Percentiles rank a stretch among this genome's conserved stretches.
phyloP scores from a whole-genome alignment of 805 yeast species.

The Candida adriatica region DNA sequence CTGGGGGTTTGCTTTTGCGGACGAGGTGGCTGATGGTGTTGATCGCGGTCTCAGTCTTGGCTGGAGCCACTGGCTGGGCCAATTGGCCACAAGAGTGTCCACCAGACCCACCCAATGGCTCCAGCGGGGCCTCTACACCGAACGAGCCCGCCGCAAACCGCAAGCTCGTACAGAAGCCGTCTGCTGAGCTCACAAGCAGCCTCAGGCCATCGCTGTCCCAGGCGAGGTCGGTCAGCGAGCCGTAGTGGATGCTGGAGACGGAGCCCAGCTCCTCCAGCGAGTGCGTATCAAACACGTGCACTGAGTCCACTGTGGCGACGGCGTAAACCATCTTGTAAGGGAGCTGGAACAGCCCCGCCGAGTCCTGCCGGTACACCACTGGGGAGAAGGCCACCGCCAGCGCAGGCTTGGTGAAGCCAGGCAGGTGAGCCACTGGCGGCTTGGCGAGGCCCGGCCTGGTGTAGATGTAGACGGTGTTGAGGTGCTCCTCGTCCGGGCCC shows the following conservation, averaged over 20 bases:
- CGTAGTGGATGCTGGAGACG: conserved; percentile 77
- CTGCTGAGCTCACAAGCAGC: conserved; percentile 75
- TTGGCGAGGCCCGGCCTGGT: conserved; percentile 60
- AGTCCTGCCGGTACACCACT: conserved; percentile 38
- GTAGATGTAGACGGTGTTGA: conserved; percentile 75
- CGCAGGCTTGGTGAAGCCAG: conserved; percentile 79
- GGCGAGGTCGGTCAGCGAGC: conserved; percentile 77
- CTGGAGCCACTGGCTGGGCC: too few species aligned
- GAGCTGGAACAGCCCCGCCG: conserved; percentile 38
- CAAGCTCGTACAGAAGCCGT: conserved; percentile 81
- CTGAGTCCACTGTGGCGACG: conserved; percentile 85
- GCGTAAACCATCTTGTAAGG: conserved; percentile 86
- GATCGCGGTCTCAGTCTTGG: conserved; percentile 3
- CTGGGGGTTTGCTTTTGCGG: conserved; percentile 3
- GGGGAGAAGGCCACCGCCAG: conserved; percentile 79
- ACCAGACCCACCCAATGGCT: too few species aligned
- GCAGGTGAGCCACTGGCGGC: conserved; percentile 72
- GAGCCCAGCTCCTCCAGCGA: conserved; percentile 60
- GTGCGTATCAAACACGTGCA: conserved; percentile 77
- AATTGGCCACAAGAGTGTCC: too few species aligned
- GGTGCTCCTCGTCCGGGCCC: conserved; percentile 25
- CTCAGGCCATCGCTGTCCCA: conserved; percentile 78
- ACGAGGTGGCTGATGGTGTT: conserved; percentile 7
- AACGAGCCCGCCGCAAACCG: conserved; percentile 45
- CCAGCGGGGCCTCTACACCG: conserved; percentile 40